Evolutionary conservation across 2,329 filamentous ascomycete genomes (phyloP).

Genomic region (Pseudocercospora fijiensis): DNA sequence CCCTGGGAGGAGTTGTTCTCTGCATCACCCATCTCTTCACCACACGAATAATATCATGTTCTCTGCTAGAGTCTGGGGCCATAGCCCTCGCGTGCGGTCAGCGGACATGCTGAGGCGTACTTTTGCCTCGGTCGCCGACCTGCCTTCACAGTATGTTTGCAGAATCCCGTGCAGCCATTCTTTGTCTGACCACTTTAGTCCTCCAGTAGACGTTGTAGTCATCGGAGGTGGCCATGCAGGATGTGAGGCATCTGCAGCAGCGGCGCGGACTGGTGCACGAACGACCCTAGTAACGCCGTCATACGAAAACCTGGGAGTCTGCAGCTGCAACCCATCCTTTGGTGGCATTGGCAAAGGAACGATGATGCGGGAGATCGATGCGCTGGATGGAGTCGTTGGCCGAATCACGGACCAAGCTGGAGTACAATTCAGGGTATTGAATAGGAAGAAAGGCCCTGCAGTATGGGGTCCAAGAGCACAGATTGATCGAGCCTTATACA

Average conservation of each 20-base stretch:
- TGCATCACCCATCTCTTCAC: neutral
- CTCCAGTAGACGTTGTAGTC: conserved; percentile 73
- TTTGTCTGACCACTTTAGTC: conserved; percentile 4
- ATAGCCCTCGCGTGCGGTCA: conserved; percentile 49
- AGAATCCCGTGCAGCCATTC: neutral
- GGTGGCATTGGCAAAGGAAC: conserved; percentile 98
- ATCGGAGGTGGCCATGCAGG: conserved; percentile 96
- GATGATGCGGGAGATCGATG: conserved; percentile 92
- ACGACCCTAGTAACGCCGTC: conserved; percentile 90
- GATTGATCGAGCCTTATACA: conserved; percentile 88
- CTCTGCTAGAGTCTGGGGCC: conserved; percentile 45
- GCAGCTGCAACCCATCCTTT: conserved; percentile 95
- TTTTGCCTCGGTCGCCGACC: conserved; percentile 49
- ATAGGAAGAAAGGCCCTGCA: conserved; percentile 84
- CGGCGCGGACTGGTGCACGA: conserved; percentile 81
- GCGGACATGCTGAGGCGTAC: conserved; percentile 39
- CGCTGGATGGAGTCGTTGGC: conserved; percentile 84
- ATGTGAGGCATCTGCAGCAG: conserved; percentile 87
- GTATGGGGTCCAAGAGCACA: conserved; percentile 97
- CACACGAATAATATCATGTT: conserved; percentile 4
- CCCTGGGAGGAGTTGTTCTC: neutral
- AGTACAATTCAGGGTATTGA: conserved; percentile 89
- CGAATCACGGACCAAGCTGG: conserved; percentile 90
- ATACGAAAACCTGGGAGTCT: conserved; percentile 84
- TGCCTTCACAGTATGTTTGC: conserved; percentile 29